Conservation (phyloP, 768 basidiomycete species). For the Lentinula aciculospora region DNA sequence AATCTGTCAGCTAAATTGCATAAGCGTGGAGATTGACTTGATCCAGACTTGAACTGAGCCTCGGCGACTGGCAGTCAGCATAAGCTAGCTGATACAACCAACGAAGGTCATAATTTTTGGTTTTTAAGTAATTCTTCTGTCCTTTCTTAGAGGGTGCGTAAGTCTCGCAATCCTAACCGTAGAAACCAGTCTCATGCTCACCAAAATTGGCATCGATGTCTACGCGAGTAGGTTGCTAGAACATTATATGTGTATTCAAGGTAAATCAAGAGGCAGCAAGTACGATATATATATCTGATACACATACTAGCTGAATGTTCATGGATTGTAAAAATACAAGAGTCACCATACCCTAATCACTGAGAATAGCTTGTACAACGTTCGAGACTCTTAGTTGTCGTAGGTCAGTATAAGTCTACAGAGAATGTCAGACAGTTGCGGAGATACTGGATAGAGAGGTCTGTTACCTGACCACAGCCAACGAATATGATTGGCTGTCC, state of each 20-base stretch:
- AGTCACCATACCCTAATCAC: constrained; percentile 39
- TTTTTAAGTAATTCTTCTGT: too few relatives aligned
- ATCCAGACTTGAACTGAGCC: too few relatives aligned
- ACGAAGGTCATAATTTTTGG: too few relatives aligned
- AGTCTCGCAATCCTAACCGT: too few relatives aligned
- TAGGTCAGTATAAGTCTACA: constrained; percentile 93
- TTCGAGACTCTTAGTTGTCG: constrained; percentile 86
- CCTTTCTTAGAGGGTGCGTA: too few relatives aligned
- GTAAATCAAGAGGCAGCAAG: not conserved
- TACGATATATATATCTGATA: not conserved
- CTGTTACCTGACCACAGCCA: constrained; percentile 85
- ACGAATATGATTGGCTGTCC: constrained; percentile 98
- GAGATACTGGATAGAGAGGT: constrained; percentile 6
- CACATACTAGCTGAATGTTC: not conserved
- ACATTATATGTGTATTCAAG: not conserved
- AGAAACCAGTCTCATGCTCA: too few relatives aligned
- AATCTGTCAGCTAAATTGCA: not conserved
- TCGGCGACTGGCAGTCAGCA: too few relatives aligned
- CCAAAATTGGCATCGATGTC: too few relatives aligned
- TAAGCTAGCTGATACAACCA: too few relatives aligned
- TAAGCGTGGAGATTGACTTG: too few relatives aligned
- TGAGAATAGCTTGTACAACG: constrained; percentile 89
- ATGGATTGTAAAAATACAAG: not conserved
- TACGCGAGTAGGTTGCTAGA: not conserved
- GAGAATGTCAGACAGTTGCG: not conserved